Evolutionary conservation across 306 rosid species (phyloP).

Genomic region (Fagus sylvatica): DNA sequence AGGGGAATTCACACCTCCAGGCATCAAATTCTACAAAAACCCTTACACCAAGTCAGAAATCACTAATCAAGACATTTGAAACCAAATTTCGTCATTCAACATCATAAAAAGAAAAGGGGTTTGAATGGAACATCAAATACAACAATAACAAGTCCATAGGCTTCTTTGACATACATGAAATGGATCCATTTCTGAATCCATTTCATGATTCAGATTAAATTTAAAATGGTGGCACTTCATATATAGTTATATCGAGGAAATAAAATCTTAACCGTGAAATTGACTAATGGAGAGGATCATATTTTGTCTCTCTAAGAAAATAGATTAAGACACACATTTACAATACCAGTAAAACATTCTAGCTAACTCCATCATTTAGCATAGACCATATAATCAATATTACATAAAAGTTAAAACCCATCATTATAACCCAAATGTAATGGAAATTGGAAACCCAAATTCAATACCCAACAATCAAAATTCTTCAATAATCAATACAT

Average conservation of each 20-base stretch:
- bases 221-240: no score
- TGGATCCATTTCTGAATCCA: no score
- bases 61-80: not conserved
- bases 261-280: no score
- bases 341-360: not conserved
- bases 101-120: not conserved
- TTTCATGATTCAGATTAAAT: no score
- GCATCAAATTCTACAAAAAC: slow-evolving; percentile 71
- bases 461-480: not conserved
- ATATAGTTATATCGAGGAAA: no score
- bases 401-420: not conserved
- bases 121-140: no score
- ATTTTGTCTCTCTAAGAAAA: no score
- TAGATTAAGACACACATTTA: not conserved
- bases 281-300: no score
- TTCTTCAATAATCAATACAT: not conserved
- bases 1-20: slow-evolving; percentile 96
- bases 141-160: no score
- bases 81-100: not conserved
- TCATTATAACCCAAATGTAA: no score
- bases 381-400: not conserved
- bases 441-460: not conserved
- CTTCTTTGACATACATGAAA: no score
- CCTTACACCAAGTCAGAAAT: not conserved
- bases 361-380: not conserved